These are phyloP conservation scores for Pseudohyphozyma bogoriensis DNA, from an alignment of 768 basidiomycete genomes.

Conservation along the genomic window DNA sequence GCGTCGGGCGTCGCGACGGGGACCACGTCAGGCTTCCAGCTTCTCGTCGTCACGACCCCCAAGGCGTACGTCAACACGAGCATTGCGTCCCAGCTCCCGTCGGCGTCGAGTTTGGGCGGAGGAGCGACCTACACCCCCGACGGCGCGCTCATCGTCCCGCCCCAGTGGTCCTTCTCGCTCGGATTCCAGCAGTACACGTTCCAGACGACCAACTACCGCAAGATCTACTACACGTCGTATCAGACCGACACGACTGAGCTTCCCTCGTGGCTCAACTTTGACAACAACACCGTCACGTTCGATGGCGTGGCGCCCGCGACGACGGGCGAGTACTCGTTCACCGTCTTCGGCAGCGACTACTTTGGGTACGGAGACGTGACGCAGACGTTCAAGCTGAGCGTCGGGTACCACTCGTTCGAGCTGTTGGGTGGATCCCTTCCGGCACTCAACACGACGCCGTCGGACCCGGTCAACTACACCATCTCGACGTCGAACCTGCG, in stretches of 20 bases:
- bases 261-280: conserved; percentile 67
- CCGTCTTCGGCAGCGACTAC: conserved; percentile 60
- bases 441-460: conserved; percentile 62
- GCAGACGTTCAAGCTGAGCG: conserved; percentile 54
- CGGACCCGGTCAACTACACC: conserved; percentile 46
- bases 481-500: conserved; percentile 42
- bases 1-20: conserved; percentile 43
- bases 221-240: conserved; percentile 55
- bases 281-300: conserved; percentile 58
- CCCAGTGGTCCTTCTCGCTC: conserved; percentile 79
- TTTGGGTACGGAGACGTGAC: conserved; percentile 57
- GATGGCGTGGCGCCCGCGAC: conserved; percentile 61
- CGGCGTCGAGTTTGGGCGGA: conserved; percentile 20
- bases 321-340: conserved; percentile 44
- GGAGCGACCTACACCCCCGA: conserved; percentile 31
- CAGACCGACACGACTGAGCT: conserved; percentile 58
- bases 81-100: conserved; percentile 39
- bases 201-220: conserved; percentile 38
- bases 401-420: conserved; percentile 61
- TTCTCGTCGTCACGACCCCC: conserved; percentile 50
- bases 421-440: conserved; percentile 42
- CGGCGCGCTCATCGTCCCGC: conserved; percentile 57
- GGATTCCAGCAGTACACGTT: conserved; percentile 65
- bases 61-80: conserved; percentile 36
- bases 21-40: conserved; percentile 43